Percentiles rank a stretch among this genome's conserved stretches.
Conservation (phyloP, 2,329 filamentous ascomycete species). For the Annulohypoxylon truncatum region DNA sequence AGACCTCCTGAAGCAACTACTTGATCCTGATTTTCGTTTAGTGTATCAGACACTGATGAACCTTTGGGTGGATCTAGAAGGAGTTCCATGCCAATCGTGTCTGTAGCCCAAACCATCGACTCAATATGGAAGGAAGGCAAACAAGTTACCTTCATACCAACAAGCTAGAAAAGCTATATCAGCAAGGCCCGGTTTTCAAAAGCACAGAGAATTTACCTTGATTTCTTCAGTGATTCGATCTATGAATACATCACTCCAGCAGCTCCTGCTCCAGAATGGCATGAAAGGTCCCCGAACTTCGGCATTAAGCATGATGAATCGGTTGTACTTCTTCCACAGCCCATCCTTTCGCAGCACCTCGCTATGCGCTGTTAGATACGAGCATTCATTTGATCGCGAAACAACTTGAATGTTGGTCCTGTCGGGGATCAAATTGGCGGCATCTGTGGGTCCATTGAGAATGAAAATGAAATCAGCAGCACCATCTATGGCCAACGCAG, state of each 20-base stretch:
- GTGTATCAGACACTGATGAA: background rate
- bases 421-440: constrained; percentile 44
- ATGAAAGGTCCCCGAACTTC: constrained; percentile 54
- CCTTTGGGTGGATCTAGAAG: constrained; percentile 48
- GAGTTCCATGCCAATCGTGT: constrained; percentile 52
- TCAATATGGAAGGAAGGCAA: constrained; percentile 52
- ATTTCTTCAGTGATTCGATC: constrained; percentile 46
- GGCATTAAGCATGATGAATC: constrained; percentile 53
- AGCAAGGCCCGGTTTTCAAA: background rate
- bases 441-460: constrained; percentile 52
- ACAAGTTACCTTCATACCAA: constrained; percentile 54
- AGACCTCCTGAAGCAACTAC: constrained; percentile 49
- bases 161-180: constrained; percentile 39
- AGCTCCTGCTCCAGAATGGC: constrained; percentile 50
- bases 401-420: constrained; percentile 51
- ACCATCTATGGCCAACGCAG: constrained; percentile 36
- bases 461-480: constrained; percentile 56
- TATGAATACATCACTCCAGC: constrained; percentile 54
- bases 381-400: constrained; percentile 50
- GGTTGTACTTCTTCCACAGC: constrained; percentile 52
- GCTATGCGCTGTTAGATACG: constrained; percentile 52
- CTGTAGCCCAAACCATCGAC: constrained; percentile 55
- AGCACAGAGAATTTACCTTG: constrained; percentile 38
- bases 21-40: constrained; percentile 34
- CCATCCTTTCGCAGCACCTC: constrained; percentile 50